Evolutionary conservation across 2,329 filamentous ascomycete genomes (phyloP).

Genomic region (Penicillium frequentans): DNA sequence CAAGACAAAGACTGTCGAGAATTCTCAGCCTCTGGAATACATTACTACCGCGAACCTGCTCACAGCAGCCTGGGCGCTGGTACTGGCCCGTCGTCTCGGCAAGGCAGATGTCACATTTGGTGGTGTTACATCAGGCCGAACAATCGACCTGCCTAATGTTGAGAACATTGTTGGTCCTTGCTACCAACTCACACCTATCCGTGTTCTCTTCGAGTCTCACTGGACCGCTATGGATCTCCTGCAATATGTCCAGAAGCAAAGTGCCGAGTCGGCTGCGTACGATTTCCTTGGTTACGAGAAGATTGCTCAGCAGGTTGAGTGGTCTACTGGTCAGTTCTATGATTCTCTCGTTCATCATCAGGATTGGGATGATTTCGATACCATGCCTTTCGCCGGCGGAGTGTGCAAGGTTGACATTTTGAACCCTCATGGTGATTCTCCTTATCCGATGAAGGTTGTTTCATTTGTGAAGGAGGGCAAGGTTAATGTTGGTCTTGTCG

Average conservation of each 20-base stretch:
- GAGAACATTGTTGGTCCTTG: conserved; percentile 62
- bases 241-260: conserved; percentile 53
- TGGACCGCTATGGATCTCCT: conserved; percentile 54
- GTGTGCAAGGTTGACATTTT: conserved; percentile 56
- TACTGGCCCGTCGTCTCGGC: conserved; percentile 53
- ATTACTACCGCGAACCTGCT: conserved; percentile 62
- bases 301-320: conserved; percentile 48
- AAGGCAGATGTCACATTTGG: conserved; percentile 61
- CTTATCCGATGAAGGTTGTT: conserved; percentile 33
- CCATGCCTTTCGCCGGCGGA: conserved; percentile 36
- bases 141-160: conserved; percentile 53
- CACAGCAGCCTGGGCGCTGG: conserved; percentile 63
- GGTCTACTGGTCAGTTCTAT: conserved; percentile 48
- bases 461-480: conserved; percentile 58
- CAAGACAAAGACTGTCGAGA: conserved; percentile 25
- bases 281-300: conserved; percentile 55
- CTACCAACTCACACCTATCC: conserved; percentile 55
- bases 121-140: conserved; percentile 63
- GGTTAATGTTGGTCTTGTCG: conserved; percentile 58
- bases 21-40: conserved; percentile 50
- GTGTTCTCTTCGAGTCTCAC: conserved; percentile 51
- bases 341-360: conserved; percentile 59
- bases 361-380: conserved; percentile 63
- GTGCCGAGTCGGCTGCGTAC: conserved; percentile 52
- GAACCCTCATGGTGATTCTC: conserved; percentile 56